phyloP scores from a whole-genome alignment of 495 filamentous ascomycete species.

The Aspergillus cavernicola region DNA sequence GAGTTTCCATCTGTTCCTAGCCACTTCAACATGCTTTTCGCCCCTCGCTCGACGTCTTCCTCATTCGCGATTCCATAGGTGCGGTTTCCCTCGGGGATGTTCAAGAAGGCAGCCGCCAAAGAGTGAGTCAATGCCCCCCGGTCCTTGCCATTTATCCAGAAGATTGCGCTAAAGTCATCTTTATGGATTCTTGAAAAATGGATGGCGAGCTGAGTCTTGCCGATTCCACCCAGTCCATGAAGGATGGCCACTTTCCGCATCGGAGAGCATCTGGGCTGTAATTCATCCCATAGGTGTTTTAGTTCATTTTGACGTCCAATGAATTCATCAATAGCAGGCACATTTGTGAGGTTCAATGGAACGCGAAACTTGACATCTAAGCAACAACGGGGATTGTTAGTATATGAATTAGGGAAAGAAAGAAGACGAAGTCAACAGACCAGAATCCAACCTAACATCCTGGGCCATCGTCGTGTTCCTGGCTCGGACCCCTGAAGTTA shows the following conservation, averaged over 20 bases:
- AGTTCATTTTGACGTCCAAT: conserved; percentile 26
- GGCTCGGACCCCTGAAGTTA: no score
- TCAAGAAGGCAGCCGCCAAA: conserved; percentile 14
- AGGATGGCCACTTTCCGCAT: conserved; percentile 27
- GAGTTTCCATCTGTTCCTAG: conserved; percentile 21
- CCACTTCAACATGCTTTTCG: not conserved
- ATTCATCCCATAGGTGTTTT: conserved; percentile 19
- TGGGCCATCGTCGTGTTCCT: no score
- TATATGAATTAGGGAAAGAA: no score
- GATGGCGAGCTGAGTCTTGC: conserved; percentile 42
- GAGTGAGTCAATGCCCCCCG: conserved; percentile 16
- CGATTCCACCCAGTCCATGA: conserved; percentile 39
- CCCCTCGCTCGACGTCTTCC: not conserved
- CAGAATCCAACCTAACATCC: no score
- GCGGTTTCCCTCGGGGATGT: conserved; percentile 7
- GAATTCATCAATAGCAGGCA: conserved; percentile 25
- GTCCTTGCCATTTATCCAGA: conserved; percentile 30
- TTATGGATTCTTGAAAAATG: conserved; percentile 30
- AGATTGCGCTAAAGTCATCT: conserved; percentile 27
- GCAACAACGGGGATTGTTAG: no score
- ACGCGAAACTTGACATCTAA: no score
- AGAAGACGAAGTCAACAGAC: no score
- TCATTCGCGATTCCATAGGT: conserved; percentile 8
- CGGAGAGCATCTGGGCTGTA: conserved; percentile 13
- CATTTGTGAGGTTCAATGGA: conserved; percentile 20